Evolutionary conservation across 2,329 filamentous ascomycete species (phyloP), one percentile per base, ranked within the genome.

Genomic region (Curvularia lunata): DNA sequence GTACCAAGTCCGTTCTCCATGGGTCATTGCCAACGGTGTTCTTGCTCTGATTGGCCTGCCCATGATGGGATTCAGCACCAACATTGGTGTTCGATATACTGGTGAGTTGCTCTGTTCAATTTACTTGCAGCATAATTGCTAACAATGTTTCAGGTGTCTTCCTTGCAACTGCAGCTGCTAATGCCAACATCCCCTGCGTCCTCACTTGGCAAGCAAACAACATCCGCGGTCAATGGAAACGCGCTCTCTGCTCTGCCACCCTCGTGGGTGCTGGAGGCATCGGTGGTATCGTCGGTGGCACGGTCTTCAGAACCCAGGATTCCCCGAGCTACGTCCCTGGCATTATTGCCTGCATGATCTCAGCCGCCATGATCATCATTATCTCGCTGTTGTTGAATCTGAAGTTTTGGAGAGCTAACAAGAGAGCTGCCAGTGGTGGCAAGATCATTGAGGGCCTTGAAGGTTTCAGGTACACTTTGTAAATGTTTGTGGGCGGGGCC

Each of bases 161-260:
- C 78, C 79, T 93, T 48, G 83, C 86, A 12, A 88, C 89, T 0
- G 89, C 89, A 0, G 91, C 89, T 5, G 86, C 88, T 63, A 92
- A 92, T 75, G 84, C 87, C 63, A 95, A 94, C 71, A 82, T 94
- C 4, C 91, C 92, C 0, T 82, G 86, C 2, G 81, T 86, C 46
- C 85, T 96, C 78, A 85, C 90, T 0, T 95, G 91, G 79, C 91
- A 94, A 78, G 90, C 91, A 37, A 95, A 94, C 78, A 96, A 96
- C 77, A 89, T 96, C 71, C 87, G 90, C 49, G 91, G 91, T 0
- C 91, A 95, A 78, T 95, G 91, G 90, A 96, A 93, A 79, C 86
- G 92, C 40, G 91, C 91, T 1, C 87, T 95, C 60, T 88, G 86
- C 74, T 90, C 86, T 61, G 90, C 91, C 2, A 89, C 87, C 0